Evolutionary conservation across 495 filamentous ascomycete species (phyloP), one percentile per base, ranked within the genome.

Genomic region (Mycothermus thermophilus): DNA sequence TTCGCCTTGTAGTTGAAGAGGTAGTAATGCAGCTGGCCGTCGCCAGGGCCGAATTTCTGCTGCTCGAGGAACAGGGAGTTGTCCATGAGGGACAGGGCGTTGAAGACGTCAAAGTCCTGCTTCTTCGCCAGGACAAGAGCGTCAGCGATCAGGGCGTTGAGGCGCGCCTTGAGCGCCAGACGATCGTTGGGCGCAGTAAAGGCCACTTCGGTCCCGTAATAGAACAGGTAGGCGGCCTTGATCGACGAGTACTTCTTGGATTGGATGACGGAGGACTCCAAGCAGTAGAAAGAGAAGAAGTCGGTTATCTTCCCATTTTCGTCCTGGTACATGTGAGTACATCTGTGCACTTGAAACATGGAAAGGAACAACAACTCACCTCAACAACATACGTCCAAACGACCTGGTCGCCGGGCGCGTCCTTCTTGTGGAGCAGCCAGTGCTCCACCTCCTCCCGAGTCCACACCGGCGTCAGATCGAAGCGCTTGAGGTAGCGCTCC

Each of bases 21-120:
- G 52, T 97, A 97, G 57, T 79, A 97, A 51, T 96, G 85, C 37
- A 97, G 64, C 51, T 86, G 82, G 30, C 90, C 90, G 51, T 97
- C 90, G 11, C 90, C 90, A 5, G 79, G 72, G 16, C 87, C 88
- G 41, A 95, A 97, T 55, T 88, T 93, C 47, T 93, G 81, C 34
- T 93, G 66, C 46, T 83, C 75, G 8, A 97, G 67, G 70, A 97
- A 97, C 12, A 96, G 66, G 4, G 77, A 75, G 59, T 96, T 97
- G 52, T 97, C 90, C 47, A 93, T 72, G 20, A 93, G 65, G 0
- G 90, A 93, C 13, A 97, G 70, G 0, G 83, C 88, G 44, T 97
- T 97, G 66, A 95, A 93, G 26, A 97, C 90, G 54, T 97, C 90
- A 53, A 95, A 95, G 26, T 79, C 74, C 44, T 69, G 67, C 66